Evolutionary conservation across 176 grass and related monocot genomes (phyloP), one percentile per base, ranked within the genome.

Genomic region (Bromus sterilis): DNA sequence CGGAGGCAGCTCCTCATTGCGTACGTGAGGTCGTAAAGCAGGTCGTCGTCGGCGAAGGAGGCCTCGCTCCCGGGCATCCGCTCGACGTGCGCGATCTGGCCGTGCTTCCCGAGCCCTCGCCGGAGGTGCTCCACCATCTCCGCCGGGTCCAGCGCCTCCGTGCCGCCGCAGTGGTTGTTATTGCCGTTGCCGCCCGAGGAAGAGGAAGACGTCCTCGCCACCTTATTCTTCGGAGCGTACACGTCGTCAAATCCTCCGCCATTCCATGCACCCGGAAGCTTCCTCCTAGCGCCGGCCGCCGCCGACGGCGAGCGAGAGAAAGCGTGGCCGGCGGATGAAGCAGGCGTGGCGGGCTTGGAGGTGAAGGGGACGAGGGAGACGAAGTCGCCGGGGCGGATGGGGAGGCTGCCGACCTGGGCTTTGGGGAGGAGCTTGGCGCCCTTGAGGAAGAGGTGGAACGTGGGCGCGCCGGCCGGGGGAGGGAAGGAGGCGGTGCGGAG

Each of bases 1-100:
- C 70, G 46, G 11, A 96, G 85, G 7, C 88, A 80, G n/a, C 58
- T 25, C 75, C 57, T 88, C 74, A 84, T 42, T 21, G 60, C 32
- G 24, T 44, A 55, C 4, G 90, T 81, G 7, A 95, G 49, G 37
- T 57, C 59, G 26, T 2, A 14, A 6, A 46, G 14, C 14, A 63
- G 18, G 28, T 71, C 87, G 20, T 90, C 37, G 23, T 86, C 79
- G 23, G 25, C 39, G 70, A 88, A 90, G 7, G 76, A 24, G 26
- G 74, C 87, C 55, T 86, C 82, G 48, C 89, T 86, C 7, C 78
- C 93, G 25, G 85, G 37, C 37, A 92, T 88, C 13, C 65, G 15
- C 69, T 86, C 46, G 32, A 88, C 61, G 29, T 92, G 93, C 48
- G 62, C 48, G 79, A 95, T 77, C 93, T 92, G 89, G 15, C 87